Percentiles rank a stretch among this genome's conserved stretches.
phyloP scores from a whole-genome alignment of 352 stramenopile genomes.

The Globisporangium uncinulatum region DNA sequence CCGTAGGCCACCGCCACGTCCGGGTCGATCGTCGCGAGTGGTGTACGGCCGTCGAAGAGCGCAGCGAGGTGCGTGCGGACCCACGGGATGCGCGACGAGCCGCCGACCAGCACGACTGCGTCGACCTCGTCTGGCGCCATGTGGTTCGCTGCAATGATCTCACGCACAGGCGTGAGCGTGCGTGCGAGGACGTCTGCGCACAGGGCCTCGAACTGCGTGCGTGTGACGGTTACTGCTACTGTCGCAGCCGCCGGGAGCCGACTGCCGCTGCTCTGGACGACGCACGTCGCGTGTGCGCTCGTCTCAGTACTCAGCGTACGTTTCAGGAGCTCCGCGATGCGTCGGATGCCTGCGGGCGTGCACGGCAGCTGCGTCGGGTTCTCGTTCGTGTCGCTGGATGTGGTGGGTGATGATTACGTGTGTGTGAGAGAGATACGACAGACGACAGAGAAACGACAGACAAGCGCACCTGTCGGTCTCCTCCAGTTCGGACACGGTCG shows the following conservation, averaged over 20 bases:
- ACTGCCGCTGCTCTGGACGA: conserved; percentile 14
- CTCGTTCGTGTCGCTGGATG: conserved; percentile 10
- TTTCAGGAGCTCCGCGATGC: conserved; percentile 52
- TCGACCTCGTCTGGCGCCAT: conserved; percentile 82
- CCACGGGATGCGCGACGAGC: conserved; percentile 93
- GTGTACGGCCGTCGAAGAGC: conserved; percentile 42
- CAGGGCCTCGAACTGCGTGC: conserved; percentile 40
- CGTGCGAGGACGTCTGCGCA: conserved; percentile 41
- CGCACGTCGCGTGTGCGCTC: conserved; percentile 25
- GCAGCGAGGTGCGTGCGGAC: conserved; percentile 33
- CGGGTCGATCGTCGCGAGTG: conserved; percentile 54
- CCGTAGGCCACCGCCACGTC: conserved; percentile 65
- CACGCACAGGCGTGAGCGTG: conserved; percentile 43
- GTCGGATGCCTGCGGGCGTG: conserved; percentile 44
- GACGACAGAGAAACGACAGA: neutral
- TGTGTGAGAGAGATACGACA: neutral
- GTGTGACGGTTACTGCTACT: conserved; percentile 26
- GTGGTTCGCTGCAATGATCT: conserved; percentile 50
- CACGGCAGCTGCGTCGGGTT: conserved; percentile 30
- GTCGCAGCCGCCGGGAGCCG: neutral
- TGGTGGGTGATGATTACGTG: neutral
- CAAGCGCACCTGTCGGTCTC: conserved; percentile 12
- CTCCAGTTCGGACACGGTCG: conserved; percentile 18
- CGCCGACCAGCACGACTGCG: conserved; percentile 93
- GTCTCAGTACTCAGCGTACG: conserved; percentile 29